Conservation (phyloP, 495 filamentous ascomycete genomes). For the Neurospora sp. region DNA sequence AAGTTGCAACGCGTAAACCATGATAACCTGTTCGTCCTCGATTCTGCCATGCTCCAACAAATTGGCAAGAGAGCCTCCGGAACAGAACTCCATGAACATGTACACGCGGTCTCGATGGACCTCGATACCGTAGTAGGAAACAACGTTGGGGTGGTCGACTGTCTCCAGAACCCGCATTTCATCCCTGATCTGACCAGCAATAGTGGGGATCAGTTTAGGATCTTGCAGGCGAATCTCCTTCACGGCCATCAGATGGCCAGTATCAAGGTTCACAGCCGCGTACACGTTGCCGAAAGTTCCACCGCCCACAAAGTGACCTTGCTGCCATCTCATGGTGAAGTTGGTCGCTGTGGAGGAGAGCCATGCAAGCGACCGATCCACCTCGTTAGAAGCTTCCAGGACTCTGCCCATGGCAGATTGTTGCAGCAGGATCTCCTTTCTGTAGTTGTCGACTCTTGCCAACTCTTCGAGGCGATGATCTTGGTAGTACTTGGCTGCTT, state of each 20-base stretch:
- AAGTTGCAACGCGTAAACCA: slow-evolving; percentile 94
- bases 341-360: slow-evolving; percentile 90
- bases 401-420: slow-evolving; percentile 82
- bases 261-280: slow-evolving; percentile 91
- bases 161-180: slow-evolving; percentile 96
- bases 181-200: slow-evolving; percentile 86
- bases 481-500: slow-evolving; percentile 61
- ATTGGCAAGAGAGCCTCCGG: slow-evolving; percentile 82
- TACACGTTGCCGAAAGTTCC: slow-evolving; percentile 97
- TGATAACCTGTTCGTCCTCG: slow-evolving; percentile 95
- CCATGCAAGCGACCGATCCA: slow-evolving; percentile 86
- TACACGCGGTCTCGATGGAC: slow-evolving; percentile 98
- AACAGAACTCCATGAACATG: slow-evolving; percentile 99
- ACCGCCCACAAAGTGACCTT: slow-evolving; percentile 92
- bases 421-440: slow-evolving; percentile 76
- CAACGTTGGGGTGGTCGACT: slow-evolving; percentile 93
- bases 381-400: slow-evolving; percentile 86
- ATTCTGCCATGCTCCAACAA: slow-evolving; percentile 92
- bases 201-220: slow-evolving; percentile 87
- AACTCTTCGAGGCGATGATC: slow-evolving; percentile 64
- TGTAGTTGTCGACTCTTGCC: slow-evolving; percentile 59
- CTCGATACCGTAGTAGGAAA: slow-evolving; percentile 95
- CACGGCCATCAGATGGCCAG: slow-evolving; percentile 92
- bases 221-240: slow-evolving; percentile 98
- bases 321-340: slow-evolving; percentile 92